phyloP scores from a whole-genome alignment of 345 rosid species.

The Linum lewisii region DNA sequence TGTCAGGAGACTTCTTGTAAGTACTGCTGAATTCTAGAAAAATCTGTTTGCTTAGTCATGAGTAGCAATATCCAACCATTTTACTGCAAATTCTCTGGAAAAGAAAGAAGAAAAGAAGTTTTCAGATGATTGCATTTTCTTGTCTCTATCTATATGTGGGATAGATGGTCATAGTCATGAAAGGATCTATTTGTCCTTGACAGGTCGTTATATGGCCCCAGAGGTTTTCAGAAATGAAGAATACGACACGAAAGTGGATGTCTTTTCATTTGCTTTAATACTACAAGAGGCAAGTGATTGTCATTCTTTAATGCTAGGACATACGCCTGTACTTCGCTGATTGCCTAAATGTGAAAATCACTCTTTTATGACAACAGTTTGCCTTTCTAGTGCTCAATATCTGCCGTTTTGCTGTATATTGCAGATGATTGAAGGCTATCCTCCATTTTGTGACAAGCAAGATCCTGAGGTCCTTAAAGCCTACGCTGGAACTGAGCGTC shows the following conservation, averaged over 20 bases:
- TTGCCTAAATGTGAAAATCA: neutral
- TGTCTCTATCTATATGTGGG: no score
- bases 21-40: slow-evolving; percentile 19
- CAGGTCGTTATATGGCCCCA: slow-evolving; percentile 85
- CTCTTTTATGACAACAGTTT: neutral
- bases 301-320: neutral
- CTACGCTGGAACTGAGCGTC: slow-evolving; percentile 43
- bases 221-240: slow-evolving; percentile 63
- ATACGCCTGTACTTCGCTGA: neutral
- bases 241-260: slow-evolving; percentile 89
- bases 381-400: slow-evolving; percentile 7
- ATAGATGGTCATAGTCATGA: slow-evolving; percentile 2
- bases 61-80: slow-evolving; percentile 3
- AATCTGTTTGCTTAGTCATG: neutral
- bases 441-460: slow-evolving; percentile 58
- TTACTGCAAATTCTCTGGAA: slow-evolving; percentile 2
- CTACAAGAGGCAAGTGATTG: slow-evolving; percentile 61
- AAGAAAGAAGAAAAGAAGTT: no score
- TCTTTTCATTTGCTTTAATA: slow-evolving; percentile 86
- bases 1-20: slow-evolving; percentile 60
- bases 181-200: slow-evolving; percentile 12
- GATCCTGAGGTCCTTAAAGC: slow-evolving; percentile 52
- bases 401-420: slow-evolving; percentile 10
- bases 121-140: no score
- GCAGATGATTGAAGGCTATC: slow-evolving; percentile 83